Conservation (phyloP, 2,329 filamentous ascomycete species). For the Neopestalotiopsis sp. region DNA sequence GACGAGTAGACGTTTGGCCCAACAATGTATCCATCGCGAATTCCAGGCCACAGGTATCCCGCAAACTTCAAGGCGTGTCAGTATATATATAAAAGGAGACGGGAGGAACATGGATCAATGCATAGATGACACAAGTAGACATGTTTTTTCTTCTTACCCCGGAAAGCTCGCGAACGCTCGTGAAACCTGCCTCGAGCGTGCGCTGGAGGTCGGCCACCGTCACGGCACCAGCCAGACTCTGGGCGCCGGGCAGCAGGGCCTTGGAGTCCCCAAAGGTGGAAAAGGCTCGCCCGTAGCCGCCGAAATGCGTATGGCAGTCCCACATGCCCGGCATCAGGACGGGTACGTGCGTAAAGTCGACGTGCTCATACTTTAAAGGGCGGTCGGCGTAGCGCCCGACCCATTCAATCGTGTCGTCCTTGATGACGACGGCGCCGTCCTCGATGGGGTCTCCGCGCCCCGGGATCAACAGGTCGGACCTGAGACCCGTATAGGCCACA, state of each 20-base stretch:
- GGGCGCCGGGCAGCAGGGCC: conserved; percentile 28
- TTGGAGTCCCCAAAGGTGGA: conserved; percentile 26
- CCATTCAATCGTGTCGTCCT: conserved; percentile 44
- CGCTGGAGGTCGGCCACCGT: conserved; percentile 44
- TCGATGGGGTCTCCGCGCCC: conserved; percentile 48
- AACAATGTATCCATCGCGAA: conserved; percentile 48
- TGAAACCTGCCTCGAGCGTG: conserved; percentile 54
- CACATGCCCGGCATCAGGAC: conserved; percentile 57
- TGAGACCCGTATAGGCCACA: conserved; percentile 4
- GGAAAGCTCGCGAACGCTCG: conserved; percentile 53
- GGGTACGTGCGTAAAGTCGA: conserved; percentile 40
- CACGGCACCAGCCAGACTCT: conserved; percentile 44
- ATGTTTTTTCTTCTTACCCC: conserved; percentile 31
- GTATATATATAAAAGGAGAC: background rate
- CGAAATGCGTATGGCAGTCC: conserved; percentile 57
- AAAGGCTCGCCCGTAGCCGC: conserved; percentile 36
- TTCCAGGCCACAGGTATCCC: conserved; percentile 46
- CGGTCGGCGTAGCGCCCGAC: conserved; percentile 38
- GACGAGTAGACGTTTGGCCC: conserved; percentile 56
- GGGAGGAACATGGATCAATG: no score
- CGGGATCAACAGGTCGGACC: conserved; percentile 46
- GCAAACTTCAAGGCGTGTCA: conserved; percentile 34
- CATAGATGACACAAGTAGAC: background rate
- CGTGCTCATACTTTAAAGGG: conserved; percentile 36
- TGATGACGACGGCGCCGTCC: conserved; percentile 43